Base-by-base conservation (phyloP, 805 yeast species). In the Huiozyma naganishii region DNA sequence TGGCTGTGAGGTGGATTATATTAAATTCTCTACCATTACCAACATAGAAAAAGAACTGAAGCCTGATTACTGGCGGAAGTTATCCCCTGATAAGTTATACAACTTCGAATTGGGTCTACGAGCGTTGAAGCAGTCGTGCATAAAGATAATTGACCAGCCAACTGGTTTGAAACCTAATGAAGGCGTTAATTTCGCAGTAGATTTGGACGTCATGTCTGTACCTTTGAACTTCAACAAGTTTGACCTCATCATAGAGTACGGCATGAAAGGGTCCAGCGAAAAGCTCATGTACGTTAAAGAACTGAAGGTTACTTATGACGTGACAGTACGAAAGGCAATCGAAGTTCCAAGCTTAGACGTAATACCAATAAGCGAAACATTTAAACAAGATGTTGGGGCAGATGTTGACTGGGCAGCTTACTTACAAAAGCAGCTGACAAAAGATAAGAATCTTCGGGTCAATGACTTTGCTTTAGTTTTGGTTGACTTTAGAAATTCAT, bases 401-500 rank as follows among this genome's bases (percentile, higher is more conserved):
- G 45, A 46, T 10, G 50, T 65, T 6, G 54, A 51, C 33, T 63
- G 67, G 63, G 48, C 53, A 7, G 44, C 56, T 3, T 58, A 53
- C 41, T 32, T 45, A 27, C 23, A 17, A 17, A 17, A 17, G 23
- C 23, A 17, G 23, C 23, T 17, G 23, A 17, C 23, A 17, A 40
- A 32, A 11, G 46, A 48, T 17, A 44, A 47, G 9, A 12, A 32
- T 12, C 23, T 17, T 17, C 23, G 23, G 4, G 58, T 71, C 41
- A 64, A 74, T 3, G 78, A 77, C 40, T 85, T 72, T 58, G 79
- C 82, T 48, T 62, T 83, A 39, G 64, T 83, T 43, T 70, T 86
- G 1, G 54, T 90, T 10, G 97, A 92, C 58, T 62, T 92, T 45
- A 73, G 87, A 50, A 90, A 92, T 58, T 71, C 83, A 2, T 89